phyloP scores from a whole-genome alignment of 345 rosid species.

The Ceriops zippeliana region DNA sequence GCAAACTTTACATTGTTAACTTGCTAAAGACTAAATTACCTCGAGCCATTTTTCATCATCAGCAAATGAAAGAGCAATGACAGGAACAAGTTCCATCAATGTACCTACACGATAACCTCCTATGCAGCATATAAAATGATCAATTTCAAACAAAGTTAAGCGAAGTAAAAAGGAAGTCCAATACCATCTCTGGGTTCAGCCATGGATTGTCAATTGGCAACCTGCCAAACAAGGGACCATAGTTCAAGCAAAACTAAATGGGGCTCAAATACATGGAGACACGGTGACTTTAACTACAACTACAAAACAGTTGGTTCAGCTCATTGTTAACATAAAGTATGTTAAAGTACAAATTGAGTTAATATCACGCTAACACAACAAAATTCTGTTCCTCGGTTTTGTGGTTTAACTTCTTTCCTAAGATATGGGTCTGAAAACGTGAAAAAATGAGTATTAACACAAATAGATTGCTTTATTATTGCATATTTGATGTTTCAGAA shows the following conservation, averaged over 20 bases:
- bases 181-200: slow-evolving; percentile 92
- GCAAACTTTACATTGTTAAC: background rate
- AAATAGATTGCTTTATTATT: too few species aligned
- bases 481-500: too few species aligned
- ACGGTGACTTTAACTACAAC: background rate
- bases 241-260: slow-evolving; percentile 8
- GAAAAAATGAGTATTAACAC: too few species aligned
- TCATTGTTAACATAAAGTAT: too few species aligned
- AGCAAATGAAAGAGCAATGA: slow-evolving; percentile 79
- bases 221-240: slow-evolving; percentile 43
- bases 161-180: slow-evolving; percentile 4
- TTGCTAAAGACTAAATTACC: slow-evolving; percentile 33
- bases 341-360: too few species aligned
- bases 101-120: slow-evolving; percentile 99
- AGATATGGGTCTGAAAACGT: too few species aligned
- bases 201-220: slow-evolving; percentile 85
- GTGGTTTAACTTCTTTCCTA: background rate
- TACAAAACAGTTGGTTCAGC: background rate
- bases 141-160: slow-evolving; percentile 10
- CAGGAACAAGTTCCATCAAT: slow-evolving; percentile 80
- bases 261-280: background rate
- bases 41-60: slow-evolving; percentile 89
- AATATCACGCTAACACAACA: background rate
- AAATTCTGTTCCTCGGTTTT: background rate
- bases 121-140: slow-evolving; percentile 34